Evolutionary conservation across 257 asterid genomes (phyloP).

Genomic region (Solanum ossicruentum): DNA sequence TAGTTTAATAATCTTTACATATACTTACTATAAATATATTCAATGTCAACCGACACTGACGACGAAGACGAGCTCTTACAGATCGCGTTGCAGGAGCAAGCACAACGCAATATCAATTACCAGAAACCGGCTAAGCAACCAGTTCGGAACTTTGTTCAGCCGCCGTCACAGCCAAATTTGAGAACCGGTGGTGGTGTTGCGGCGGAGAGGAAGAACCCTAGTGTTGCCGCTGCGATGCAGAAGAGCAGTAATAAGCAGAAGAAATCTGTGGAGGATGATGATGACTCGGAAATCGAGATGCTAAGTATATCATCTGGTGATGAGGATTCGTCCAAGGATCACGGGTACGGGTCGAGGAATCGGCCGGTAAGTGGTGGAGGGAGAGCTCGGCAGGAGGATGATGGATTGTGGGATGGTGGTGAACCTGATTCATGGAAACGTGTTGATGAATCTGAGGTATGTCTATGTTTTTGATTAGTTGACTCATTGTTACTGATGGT

Average conservation of each 20-base stretch:
- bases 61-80: conserved; percentile 96
- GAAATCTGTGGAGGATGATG: conserved; percentile 59
- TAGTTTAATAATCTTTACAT: not conserved
- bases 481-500: not conserved
- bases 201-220: conserved; percentile 11
- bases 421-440: conserved; percentile 93
- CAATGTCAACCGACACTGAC: conserved; percentile 61
- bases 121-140: conserved; percentile 32
- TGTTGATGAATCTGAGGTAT: conserved; percentile 88
- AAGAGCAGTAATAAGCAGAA: conserved; percentile 13
- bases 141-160: conserved; percentile 16
- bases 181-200: not conserved
- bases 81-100: conserved; percentile 88
- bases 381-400: conserved; percentile 44
- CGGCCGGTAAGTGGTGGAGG: conserved; percentile 22
- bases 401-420: conserved; percentile 72
- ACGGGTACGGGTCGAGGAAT: conserved; percentile 15
- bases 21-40: not conserved
- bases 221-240: conserved; percentile 18
- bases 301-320: conserved; percentile 97
- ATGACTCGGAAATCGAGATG: conserved; percentile 96
- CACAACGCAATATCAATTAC: conserved; percentile 70
- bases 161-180: not conserved
- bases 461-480: not conserved
- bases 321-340: conserved; percentile 61